Evolutionary conservation across 176 grass and related monocot genomes (phyloP), one percentile per base, ranked within the genome.

Genomic region (Lolium rigidum): DNA sequence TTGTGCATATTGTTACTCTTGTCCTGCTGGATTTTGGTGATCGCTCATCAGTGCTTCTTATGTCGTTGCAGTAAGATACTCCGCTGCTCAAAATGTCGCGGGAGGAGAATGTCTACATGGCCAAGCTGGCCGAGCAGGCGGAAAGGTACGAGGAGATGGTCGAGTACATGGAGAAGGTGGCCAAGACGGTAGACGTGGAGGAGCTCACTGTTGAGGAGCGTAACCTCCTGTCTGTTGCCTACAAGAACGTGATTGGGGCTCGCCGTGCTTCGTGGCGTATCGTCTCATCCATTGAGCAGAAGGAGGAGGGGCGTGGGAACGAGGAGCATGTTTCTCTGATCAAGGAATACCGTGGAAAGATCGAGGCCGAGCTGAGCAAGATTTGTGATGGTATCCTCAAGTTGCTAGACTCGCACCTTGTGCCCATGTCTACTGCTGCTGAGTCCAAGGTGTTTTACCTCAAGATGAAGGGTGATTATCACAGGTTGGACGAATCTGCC

Each of bases 381-480:
- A 94, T 97, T 37, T 97, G 94, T 6, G 92, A 89, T 60, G 94
- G 92, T 25, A 97, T 97, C 71, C 85, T 97, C 38, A 89, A 92
- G 83, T 52, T 97, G 54, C 90, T 97, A 58, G 94, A 97, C 11
- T 90, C 92, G 9, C 94, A 97, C 81, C 92, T 97, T 17, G 88
- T 97, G 51, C 94, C 94, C 8, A 92, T 90, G 11, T 90, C 94
- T 73, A 86, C 86, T 18, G 88, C 77, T 72, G 94, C 94, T 0
- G 94, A 97, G 73, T 94, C 94, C 0, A 97, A 97, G 90, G 94
- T 97, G 25, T 97, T 97, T 61, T 97, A 94, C 83, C 88, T 97
- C 47, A 97, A 97, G 88, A 97, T 97, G 94, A 97, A 97, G 90
- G 94, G 94, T 38, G 94, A 97, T 72, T 97, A 97, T 70, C 92